phyloP scores from a whole-genome alignment of 148 eudicot genomes.

The Drosera capensis region DNA sequence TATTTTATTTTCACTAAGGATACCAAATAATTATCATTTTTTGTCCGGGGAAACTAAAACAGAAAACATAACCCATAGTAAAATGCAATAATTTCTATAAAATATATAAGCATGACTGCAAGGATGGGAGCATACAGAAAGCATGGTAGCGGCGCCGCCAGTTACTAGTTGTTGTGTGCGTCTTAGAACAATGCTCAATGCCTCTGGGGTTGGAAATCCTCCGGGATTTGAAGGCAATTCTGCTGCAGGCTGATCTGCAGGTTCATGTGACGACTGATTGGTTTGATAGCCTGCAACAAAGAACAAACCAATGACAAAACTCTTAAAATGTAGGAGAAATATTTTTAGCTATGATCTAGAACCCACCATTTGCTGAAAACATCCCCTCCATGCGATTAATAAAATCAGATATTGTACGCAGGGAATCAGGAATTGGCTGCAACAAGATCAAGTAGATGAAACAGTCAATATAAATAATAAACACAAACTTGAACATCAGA shows the following conservation, averaged over 20 bases:
- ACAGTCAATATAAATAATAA: slow-evolving; percentile 1
- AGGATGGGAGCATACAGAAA: slow-evolving; percentile 49
- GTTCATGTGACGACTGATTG: slow-evolving; percentile 24
- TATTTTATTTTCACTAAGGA: too few relatives aligned
- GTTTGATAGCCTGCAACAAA: slow-evolving; percentile 31
- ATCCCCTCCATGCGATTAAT: slow-evolving; percentile 74
- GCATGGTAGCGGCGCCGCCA: slow-evolving; percentile 36
- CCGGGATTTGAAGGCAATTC: slow-evolving; percentile 36
- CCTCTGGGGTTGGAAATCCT: slow-evolving; percentile 66
- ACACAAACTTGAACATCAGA: slow-evolving; percentile 3
- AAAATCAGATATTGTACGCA: slow-evolving; percentile 74
- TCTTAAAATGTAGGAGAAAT: not conserved
- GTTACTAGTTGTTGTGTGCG: slow-evolving; percentile 62
- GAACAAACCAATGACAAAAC: not conserved
- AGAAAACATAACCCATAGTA: too few relatives aligned
- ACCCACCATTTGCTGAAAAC: slow-evolving; percentile 61
- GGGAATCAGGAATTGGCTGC: slow-evolving; percentile 90
- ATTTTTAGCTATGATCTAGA: not conserved
- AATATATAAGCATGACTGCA: not conserved
- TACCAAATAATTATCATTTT: too few relatives aligned
- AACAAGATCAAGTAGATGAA: slow-evolving; percentile 1
- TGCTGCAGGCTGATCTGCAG: slow-evolving; percentile 22
- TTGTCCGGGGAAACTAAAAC: too few relatives aligned
- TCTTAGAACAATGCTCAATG: slow-evolving; percentile 44
- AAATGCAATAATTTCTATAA: too few relatives aligned